A percentile compares a stretch with the other conserved stretches of the same genome.
phyloP scores from a whole-genome alignment of 306 rosid genomes.

The Hippophae rhamnoides region DNA sequence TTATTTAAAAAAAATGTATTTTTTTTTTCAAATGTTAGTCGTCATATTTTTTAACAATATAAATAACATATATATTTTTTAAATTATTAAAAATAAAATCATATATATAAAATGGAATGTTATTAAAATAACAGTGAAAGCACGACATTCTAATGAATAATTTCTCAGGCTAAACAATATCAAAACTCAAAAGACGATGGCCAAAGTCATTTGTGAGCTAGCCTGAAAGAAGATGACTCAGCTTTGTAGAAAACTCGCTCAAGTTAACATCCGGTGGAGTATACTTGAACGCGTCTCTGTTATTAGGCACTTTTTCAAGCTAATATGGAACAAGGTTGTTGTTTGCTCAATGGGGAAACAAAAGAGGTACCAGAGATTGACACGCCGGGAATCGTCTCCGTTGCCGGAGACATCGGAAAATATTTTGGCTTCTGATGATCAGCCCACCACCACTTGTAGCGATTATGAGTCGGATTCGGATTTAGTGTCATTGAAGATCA shows the following conservation, averaged over 20 bases:
- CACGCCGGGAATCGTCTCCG: conserved; percentile 11
- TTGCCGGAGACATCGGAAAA: conserved; percentile 8
- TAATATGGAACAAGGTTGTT: conserved; percentile 61
- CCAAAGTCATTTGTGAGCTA: conserved; percentile 28
- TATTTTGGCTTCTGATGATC: conserved; percentile 8
- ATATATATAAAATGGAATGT: too few species aligned
- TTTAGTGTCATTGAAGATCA: conserved; percentile 74
- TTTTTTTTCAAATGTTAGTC: too few species aligned
- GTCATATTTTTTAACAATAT: too few species aligned
- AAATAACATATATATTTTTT: too few species aligned
- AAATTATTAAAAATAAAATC: too few species aligned
- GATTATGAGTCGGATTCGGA: conserved; percentile 60
- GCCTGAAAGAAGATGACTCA: conserved; percentile 45
- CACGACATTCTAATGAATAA: too few species aligned
- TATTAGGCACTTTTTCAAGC: conserved; percentile 53
- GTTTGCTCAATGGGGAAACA: conserved; percentile 52
- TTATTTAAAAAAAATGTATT: too few species aligned
- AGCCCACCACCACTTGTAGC: conserved; percentile 1
- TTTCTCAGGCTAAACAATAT: conserved; percentile 14
- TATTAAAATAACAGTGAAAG: too few species aligned
- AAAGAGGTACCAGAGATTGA: conserved; percentile 38
- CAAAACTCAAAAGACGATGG: conserved; percentile 20
- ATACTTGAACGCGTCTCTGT: conserved; percentile 43
- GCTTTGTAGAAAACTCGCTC: conserved; percentile 49
- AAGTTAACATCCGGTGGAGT: conserved; percentile 42